phyloP scores from a whole-genome alignment of 75 land plant genomes.

The Selaginella moellendorffii region DNA sequence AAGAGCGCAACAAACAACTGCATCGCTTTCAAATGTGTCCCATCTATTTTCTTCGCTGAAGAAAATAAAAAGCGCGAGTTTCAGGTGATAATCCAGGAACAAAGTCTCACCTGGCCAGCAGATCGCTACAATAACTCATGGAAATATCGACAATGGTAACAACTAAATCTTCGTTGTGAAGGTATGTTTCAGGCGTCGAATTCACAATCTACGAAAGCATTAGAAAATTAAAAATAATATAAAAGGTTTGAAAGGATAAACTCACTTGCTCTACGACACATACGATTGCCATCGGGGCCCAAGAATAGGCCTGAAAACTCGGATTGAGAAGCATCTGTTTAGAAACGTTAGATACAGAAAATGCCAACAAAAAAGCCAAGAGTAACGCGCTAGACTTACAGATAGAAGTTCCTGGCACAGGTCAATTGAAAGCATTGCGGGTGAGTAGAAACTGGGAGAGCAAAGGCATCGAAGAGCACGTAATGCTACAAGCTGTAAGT shows the following conservation, averaged over 20 bases:
- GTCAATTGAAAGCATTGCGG: constrained; percentile 42
- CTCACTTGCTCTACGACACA: constrained; percentile 20
- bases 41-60: constrained; percentile 9
- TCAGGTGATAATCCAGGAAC: no score
- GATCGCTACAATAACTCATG: constrained; percentile 30
- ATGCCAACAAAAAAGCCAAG: no score
- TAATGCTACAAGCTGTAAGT: constrained; percentile 36
- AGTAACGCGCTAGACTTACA: constrained; percentile 22
- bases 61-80: constrained; percentile 4
- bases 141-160: constrained; percentile 38
- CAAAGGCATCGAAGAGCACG: constrained; percentile 46
- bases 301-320: constrained; percentile 13
- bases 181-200: constrained; percentile 39
- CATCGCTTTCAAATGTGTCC: constrained; percentile 15
- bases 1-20: constrained; percentile 14
- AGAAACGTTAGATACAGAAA: no score
- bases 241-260: constrained; percentile 4
- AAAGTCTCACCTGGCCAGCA: constrained; percentile 29
- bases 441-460: constrained; percentile 35
- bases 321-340: constrained; percentile 28
- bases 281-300: constrained; percentile 21
- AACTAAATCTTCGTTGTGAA: constrained; percentile 34
- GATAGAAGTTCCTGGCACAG: constrained; percentile 57
- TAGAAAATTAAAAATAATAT: no score
- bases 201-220: constrained; percentile 46